Evolutionary conservation across 73 alveolate genomes (phyloP), one percentile per base, ranked within the genome.

Genomic region (Symbiodinium natans): DNA sequence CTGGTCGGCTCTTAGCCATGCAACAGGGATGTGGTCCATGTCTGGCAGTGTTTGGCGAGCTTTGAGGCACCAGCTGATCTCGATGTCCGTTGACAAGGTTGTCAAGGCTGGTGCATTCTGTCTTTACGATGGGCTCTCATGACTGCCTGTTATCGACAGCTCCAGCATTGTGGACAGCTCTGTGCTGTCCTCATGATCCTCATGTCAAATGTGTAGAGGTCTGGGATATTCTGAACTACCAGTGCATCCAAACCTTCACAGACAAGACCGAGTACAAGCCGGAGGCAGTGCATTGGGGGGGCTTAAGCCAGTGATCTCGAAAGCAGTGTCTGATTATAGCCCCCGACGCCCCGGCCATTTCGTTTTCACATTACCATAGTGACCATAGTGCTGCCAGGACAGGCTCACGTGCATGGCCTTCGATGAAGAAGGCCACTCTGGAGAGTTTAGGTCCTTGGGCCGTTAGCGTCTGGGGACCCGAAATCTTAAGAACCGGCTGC

Each of bases 201-300:
- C n/a, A n/a, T n/a, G n/a, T n/a, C n/a, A n/a, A n/a, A n/a, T n/a
- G n/a, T 40, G 19, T 7, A 21, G 71, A 92, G 98, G 98, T 92
- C 25, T 92, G 98, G 98, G 98, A 92, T 34, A 92, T 92, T 6
- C 92, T 74, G 73, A 92, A 92, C 84, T 77, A 92, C 83, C 92
- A 92, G 68, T 92, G 98, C 68, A 80, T 92, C 83, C 98, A 92
- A 77, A 92, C 98, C 63, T 92, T 92, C 98, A 92, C 98, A 9
- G 98, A 92, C 98, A 92, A 92, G 92, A 92, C 98, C 6, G 98
- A 92, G 68, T 92, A 92, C 98, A 92, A 92, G 74, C 98, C 98
- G 11, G 98, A 92, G 90, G 95, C 48, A 31, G 54, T 82, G 13
- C 29, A 34, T 23, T 63, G 36, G 21, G 59, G 59, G 59, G 59